Evolutionary conservation across 305 asterid species (phyloP).

Genomic region (Caryopteris hybrid): DNA sequence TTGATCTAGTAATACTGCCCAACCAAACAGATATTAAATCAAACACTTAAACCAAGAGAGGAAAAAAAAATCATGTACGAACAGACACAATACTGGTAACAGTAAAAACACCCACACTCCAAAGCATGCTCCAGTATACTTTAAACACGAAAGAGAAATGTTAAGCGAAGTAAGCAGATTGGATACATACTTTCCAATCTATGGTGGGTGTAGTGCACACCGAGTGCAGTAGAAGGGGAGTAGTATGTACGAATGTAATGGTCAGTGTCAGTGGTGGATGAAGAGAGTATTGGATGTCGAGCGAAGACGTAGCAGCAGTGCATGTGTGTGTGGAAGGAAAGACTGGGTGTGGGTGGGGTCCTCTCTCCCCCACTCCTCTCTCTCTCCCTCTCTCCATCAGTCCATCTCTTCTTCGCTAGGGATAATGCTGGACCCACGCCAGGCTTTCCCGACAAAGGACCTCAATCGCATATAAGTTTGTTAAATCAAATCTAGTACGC

Average conservation of each 20-base stretch:
- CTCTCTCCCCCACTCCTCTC: conserved; percentile 11
- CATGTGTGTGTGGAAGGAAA: conserved; percentile 30
- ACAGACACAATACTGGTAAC: background rate
- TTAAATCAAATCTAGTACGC: background rate
- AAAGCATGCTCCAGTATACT: too few species aligned
- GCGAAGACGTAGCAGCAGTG: conserved; percentile 39
- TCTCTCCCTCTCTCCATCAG: conserved; percentile 41
- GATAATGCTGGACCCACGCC: conserved; percentile 41
- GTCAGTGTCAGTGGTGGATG: conserved; percentile 13
- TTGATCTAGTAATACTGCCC: background rate
- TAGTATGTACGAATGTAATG: background rate
- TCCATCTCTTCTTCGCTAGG: background rate
- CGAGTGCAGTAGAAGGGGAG: background rate
- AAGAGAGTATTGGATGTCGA: conserved; percentile 21
- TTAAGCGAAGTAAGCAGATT: background rate
- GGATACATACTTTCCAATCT: conserved; percentile 9
- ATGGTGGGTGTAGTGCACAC: background rate
- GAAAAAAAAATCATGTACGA: background rate
- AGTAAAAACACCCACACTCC: background rate
- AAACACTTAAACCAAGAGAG: background rate
- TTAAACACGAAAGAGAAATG: background rate
- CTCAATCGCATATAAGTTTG: background rate
- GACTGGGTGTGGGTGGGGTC: conserved; percentile 16
- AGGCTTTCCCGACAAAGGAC: conserved; percentile 19
- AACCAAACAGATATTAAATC: conserved; percentile 1